These are phyloP conservation scores for Actinomortierella ambigua DNA, from an alignment of 371 early-diverging fungal species.

Conservation along the genomic window DNA sequence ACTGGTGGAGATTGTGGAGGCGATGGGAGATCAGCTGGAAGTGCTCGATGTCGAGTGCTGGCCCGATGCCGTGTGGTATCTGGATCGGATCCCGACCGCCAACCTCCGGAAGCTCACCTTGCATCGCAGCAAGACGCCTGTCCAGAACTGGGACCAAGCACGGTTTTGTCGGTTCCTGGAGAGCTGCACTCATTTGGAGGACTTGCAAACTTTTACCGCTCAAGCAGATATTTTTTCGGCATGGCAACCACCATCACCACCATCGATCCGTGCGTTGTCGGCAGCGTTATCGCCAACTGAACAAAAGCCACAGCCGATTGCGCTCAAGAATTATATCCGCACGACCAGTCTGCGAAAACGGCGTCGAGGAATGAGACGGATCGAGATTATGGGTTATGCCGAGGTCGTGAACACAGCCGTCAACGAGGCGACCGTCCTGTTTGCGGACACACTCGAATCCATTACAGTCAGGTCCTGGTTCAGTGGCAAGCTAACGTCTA, in stretches of 20 bases:
- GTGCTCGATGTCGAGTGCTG: constrained; percentile 30
- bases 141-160: constrained; percentile 9
- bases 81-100: constrained; percentile 30
- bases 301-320: no score
- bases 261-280: no score
- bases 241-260: no score
- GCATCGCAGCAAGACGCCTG: constrained; percentile 11
- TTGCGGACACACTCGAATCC: constrained; percentile 21
- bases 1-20: constrained; percentile 37
- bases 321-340: no score
- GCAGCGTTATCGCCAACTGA: no score
- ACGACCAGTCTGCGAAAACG: no score
- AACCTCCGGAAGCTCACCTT: constrained; percentile 15
- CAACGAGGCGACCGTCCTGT: constrained; percentile 34
- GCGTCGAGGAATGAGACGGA: constrained; percentile 10
- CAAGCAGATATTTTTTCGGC: no score
- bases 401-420: constrained; percentile 16
- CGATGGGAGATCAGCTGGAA: constrained; percentile 37
- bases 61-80: constrained; percentile 29
- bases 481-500: constrained; percentile 17
- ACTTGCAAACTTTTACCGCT: no score
- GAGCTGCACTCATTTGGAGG: no score
- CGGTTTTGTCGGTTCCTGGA: not conserved
- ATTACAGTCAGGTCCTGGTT: constrained; percentile 37
- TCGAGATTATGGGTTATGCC: constrained; percentile 24